Conservation (phyloP, 208 protist genomes). For the Leishmania amazonensis region DNA sequence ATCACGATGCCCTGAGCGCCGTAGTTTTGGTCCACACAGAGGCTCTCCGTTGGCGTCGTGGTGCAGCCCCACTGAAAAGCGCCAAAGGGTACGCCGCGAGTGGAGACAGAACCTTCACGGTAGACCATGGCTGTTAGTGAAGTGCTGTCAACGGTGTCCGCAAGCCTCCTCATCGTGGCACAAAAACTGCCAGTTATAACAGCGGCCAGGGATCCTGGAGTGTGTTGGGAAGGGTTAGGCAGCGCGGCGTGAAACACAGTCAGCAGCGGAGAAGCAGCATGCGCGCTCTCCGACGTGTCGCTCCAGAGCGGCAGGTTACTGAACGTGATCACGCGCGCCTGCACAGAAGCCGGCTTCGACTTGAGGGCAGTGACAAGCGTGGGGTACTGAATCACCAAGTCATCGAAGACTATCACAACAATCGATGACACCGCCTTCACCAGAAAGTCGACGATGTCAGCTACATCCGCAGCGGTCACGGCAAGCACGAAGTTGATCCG, state of each 20-base stretch:
- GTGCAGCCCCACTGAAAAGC: slow-evolving; percentile 4
- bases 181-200: too few species aligned
- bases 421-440: slow-evolving; percentile 7
- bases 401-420: slow-evolving; percentile 39
- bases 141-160: too few species aligned
- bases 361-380: slow-evolving; percentile 23
- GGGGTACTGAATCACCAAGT: slow-evolving; percentile 38
- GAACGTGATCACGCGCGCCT: slow-evolving; percentile 34
- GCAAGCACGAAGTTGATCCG: slow-evolving; percentile 10
- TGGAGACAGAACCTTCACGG: neutral
- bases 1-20: slow-evolving; percentile 42
- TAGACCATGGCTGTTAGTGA: too few species aligned
- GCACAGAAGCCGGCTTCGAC: slow-evolving; percentile 7
- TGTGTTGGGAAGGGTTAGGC: neutral
- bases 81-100: neutral
- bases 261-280: neutral
- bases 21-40: slow-evolving; percentile 47
- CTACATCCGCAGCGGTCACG: slow-evolving; percentile 16
- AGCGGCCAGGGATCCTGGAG: too few species aligned
- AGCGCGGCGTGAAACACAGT: slow-evolving; percentile 19
- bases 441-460: slow-evolving; percentile 24
- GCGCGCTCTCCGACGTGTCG: slow-evolving; percentile 14
- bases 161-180: too few species aligned
- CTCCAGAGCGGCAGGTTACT: slow-evolving; percentile 54
- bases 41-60: neutral